Evolutionary conservation across 805 yeast species (phyloP).

Genomic region (Barnettozyma populi): DNA sequence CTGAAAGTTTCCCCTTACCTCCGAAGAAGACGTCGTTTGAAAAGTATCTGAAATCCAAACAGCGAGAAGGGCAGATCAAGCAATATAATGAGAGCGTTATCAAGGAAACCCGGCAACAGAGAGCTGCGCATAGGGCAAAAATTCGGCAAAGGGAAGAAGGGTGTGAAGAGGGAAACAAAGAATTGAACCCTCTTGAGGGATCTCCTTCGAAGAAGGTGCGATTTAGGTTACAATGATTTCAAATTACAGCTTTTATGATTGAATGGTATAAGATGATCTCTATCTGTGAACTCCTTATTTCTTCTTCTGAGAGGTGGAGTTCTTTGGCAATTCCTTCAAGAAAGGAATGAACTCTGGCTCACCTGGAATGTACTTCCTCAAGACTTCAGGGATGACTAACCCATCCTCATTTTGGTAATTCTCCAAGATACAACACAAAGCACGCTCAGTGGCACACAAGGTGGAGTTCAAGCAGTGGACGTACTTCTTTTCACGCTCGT

Average conservation of each 20-base stretch:
- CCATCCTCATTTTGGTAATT: constrained; percentile 98
- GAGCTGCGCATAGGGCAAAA: constrained; percentile 8
- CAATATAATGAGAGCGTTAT: constrained; percentile 11
- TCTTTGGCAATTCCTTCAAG: constrained; percentile 87
- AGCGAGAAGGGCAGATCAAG: constrained; percentile 16
- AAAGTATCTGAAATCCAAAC: constrained; percentile 13
- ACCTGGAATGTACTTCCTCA: constrained; percentile 95
- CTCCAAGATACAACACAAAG: constrained; percentile 93
- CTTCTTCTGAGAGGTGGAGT: constrained; percentile 77
- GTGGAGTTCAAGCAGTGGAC: constrained; percentile 98
- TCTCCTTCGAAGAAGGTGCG: constrained; percentile 13
- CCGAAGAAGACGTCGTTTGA: constrained; percentile 16
- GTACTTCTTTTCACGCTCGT: constrained; percentile 93
- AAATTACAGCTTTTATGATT: background rate
- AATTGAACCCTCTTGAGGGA: background rate
- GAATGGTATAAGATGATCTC: background rate
- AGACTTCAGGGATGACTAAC: constrained; percentile 85
- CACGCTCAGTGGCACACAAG: constrained; percentile 96
- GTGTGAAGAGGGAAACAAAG: background rate
- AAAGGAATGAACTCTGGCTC: constrained; percentile 96
- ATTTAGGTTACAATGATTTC: constrained; percentile 1
- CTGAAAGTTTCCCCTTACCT: constrained; percentile 16
- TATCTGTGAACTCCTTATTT: constrained; percentile 18
- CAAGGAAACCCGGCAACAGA: constrained; percentile 9
- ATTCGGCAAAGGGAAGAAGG: constrained; percentile 5